Evolutionary conservation across 2,329 filamentous ascomycete genomes (phyloP).

Genomic region (Lachnellula subtilissima): DNA sequence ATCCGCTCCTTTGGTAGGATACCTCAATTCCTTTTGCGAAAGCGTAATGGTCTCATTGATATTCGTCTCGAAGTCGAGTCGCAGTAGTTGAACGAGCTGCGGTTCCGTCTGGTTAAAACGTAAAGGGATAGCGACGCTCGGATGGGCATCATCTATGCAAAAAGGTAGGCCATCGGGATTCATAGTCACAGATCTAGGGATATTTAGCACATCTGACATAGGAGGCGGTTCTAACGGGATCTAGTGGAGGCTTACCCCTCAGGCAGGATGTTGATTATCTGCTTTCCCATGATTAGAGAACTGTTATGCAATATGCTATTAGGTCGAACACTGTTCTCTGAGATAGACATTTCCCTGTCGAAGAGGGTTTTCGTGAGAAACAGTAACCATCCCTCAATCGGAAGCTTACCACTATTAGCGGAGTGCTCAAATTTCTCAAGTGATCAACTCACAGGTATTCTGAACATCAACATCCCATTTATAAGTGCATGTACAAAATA

Average conservation of each 20-base stretch:
- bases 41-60: conserved; percentile 76
- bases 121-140: conserved; percentile 67
- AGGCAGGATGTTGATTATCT: conserved; percentile 95
- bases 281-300: conserved; percentile 89
- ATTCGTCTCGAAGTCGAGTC: conserved; percentile 77
- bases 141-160: conserved; percentile 65
- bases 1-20: conserved; percentile 59
- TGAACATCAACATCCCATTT: conserved; percentile 89
- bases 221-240: background rate
- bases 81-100: conserved; percentile 80
- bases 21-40: conserved; percentile 65
- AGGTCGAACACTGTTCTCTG: conserved; percentile 87
- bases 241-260: conserved; percentile 61
- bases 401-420: conserved; percentile 47
- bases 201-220: conserved; percentile 2
- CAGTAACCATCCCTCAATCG: conserved; percentile 67
- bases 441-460: conserved; percentile 60
- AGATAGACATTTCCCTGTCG: conserved; percentile 87
- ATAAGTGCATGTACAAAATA: conserved; percentile 68
- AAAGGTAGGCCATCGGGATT: conserved; percentile 79
- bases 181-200: conserved; percentile 67
- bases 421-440: background rate
- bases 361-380: conserved; percentile 76
- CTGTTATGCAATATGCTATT: conserved; percentile 84
- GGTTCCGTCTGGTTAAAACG: conserved; percentile 92